Base-by-base conservation (phyloP, 2,329 filamentous ascomycete species). In the Fusarium duplospermum region DNA sequence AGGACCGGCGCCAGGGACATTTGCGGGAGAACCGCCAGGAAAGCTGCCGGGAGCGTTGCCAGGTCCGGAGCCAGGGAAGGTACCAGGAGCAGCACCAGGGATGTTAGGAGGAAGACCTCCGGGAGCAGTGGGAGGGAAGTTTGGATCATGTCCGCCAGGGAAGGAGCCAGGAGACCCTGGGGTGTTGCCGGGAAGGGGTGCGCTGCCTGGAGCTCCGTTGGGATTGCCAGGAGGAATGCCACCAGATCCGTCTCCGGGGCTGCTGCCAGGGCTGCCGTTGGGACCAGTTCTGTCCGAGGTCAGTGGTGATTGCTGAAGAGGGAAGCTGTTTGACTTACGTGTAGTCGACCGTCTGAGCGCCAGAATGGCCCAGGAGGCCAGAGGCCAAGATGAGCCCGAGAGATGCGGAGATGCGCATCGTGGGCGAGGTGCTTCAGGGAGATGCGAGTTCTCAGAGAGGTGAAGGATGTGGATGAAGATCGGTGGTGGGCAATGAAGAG, bases 371-470 rank as follows among this genome's bases (percentile, higher is more conserved):
- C 60, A 84, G 62, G 69, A 84, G 78, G 65, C 81, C 79, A 66
- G 82, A 70, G 75, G 81, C 81, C 74, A 79, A 68, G 54, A 86
- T 63, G 77, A 79, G 79, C 72, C 81, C 78, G 68, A 86, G 70
- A 67, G 82, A 79, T 56, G 80, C 76, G 69, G 72, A 68, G 64
- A 79, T 75, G 78, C 83, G 84, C 85, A 87, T 87, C 75, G 73
- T 81, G 76, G 57, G 61, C 61, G 61, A 65, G 38, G 60, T 20
- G 54, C 61, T 68, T 71, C 63, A 52, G 54, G 22, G 42, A 62
- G 35, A n/a, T 20, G 47, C 45, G 13, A 47, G 50, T 13, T 60
- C 13, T 18, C 38, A 38, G 60, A 27, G 20, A 14, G 62, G 29
- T 45, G 45, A 58, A 52, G 33, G 16, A 8, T 31, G n/a, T 6